Conservation (phyloP, 2,329 filamentous ascomycete species). For the Apiospora phragmitis region DNA sequence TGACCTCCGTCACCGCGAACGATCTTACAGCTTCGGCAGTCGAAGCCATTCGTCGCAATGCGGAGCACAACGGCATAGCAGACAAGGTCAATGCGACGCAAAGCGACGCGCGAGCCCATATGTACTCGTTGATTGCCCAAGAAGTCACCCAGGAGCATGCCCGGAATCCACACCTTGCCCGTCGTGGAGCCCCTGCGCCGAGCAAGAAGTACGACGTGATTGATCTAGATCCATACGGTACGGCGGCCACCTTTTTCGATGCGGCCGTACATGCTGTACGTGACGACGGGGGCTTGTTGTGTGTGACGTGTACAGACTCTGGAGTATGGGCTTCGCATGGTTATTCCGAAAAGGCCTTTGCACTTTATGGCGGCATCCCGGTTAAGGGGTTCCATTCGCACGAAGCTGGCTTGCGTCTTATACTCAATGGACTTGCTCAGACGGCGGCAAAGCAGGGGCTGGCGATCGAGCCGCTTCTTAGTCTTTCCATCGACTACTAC, state of each 20-base stretch:
- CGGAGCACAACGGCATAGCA: conserved; percentile 76
- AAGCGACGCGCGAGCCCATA: conserved; percentile 85
- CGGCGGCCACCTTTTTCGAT: conserved; percentile 89
- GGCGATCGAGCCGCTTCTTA: conserved; percentile 85
- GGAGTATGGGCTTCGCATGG: conserved; percentile 93
- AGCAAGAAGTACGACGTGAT: conserved; percentile 84
- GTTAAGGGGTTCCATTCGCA: conserved; percentile 84
- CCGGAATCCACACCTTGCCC: conserved; percentile 37
- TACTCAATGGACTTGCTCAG: conserved; percentile 78
- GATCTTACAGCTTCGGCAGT: conserved; percentile 80
- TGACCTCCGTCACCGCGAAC: conserved; percentile 82
- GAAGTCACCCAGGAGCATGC: conserved; percentile 45
- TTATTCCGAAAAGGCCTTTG: conserved; percentile 91
- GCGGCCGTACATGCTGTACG: conserved; percentile 82
- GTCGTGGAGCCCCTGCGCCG: conserved; percentile 37
- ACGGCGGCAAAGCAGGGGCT: conserved; percentile 84
- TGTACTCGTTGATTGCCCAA: conserved; percentile 73
- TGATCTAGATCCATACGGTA: conserved; percentile 94
- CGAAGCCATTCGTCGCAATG: conserved; percentile 79
- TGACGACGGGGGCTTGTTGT: conserved; percentile 84
- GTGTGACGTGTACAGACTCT: conserved; percentile 95
- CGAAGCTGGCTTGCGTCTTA: conserved; percentile 83
- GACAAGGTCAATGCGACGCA: conserved; percentile 71
- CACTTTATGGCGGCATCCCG: conserved; percentile 89
- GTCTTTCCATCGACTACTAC: conserved; percentile 95